These are phyloP conservation scores for Talaromyces islandicus DNA, from an alignment of 2,329 filamentous ascomycete genomes.

Conservation along the genomic window DNA sequence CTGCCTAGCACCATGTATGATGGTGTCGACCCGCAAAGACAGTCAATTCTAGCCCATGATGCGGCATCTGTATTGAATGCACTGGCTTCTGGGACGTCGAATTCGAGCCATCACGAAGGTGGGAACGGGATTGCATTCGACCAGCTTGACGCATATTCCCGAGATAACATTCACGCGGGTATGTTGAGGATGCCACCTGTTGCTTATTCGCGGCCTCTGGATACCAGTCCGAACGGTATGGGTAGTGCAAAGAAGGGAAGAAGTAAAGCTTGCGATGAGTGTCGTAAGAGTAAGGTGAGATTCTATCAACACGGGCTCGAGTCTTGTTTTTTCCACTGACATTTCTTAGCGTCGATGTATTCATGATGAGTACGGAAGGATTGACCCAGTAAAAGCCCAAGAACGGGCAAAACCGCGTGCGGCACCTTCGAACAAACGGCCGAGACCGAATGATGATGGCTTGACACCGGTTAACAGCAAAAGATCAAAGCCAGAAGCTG, in stretches of 20 bases:
- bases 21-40: conserved; percentile 21
- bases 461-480: conserved; percentile 19
- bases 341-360: conserved; percentile 56
- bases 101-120: conserved; percentile 26
- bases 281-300: conserved; percentile 61
- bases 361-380: conserved; percentile 58
- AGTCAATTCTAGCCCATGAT: conserved; percentile 30
- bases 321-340: conserved; percentile 15
- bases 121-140: conserved; percentile 20
- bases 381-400: conserved; percentile 59
- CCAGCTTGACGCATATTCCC: conserved; percentile 19
- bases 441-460: conserved; percentile 39
- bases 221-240: conserved; percentile 27
- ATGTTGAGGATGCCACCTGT: conserved; percentile 22
- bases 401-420: conserved; percentile 56
- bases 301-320: background rate
- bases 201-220: conserved; percentile 20
- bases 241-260: conserved; percentile 50
- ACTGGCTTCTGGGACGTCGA: conserved; percentile 32
- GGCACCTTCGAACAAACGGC: conserved; percentile 50
- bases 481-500: conserved; percentile 30
- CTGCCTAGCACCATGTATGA: conserved; percentile 25
- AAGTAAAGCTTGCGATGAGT: conserved; percentile 61
- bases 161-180: conserved; percentile 17
- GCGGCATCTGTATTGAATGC: conserved; percentile 34